phyloP scores from a whole-genome alignment of 371 early-diverging fungal genomes.

The Globomyces sp. region DNA sequence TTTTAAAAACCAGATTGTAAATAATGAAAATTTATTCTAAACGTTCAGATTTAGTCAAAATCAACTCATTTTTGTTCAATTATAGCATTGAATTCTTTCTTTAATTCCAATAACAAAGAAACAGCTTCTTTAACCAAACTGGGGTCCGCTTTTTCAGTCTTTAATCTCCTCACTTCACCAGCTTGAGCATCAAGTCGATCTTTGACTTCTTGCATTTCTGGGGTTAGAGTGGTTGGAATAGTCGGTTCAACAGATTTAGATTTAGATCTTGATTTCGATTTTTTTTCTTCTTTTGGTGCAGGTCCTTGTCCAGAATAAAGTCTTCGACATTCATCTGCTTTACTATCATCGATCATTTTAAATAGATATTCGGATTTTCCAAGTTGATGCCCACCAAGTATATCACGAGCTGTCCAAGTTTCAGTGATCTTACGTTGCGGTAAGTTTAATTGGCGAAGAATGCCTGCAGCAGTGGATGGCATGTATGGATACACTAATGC shows the following conservation, averaged over 20 bases:
- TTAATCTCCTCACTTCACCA: conserved; percentile 52
- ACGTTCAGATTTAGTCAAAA: background rate
- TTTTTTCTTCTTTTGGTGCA: conserved; percentile 23
- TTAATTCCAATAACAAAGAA: conserved; percentile 42
- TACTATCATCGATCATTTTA: conserved; percentile 78
- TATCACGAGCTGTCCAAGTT: conserved; percentile 61
- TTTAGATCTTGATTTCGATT: conserved; percentile 34
- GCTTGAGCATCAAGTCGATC: conserved; percentile 52
- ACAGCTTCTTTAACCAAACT: conserved; percentile 39
- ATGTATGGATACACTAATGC: conserved; percentile 92
- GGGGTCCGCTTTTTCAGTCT: conserved; percentile 51
- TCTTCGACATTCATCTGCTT: conserved; percentile 59
- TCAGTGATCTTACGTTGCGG: conserved; percentile 69
- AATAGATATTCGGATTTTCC: conserved; percentile 91
- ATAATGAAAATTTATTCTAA: too few relatives aligned
- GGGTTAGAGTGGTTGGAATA: conserved; percentile 42
- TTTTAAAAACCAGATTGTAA: too few relatives aligned
- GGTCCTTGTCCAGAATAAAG: conserved; percentile 65
- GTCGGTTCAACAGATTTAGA: conserved; percentile 33
- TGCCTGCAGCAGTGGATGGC: conserved; percentile 80
- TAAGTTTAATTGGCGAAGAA: conserved; percentile 53
- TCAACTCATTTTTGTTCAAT: conserved; percentile 28
- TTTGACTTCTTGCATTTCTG: conserved; percentile 50
- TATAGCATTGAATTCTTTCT: conserved; percentile 40
- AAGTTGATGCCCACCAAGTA: conserved; percentile 78